phyloP scores from a whole-genome alignment of 192 early-diverging fungal genomes.

The Entrophospora sp. region DNA sequence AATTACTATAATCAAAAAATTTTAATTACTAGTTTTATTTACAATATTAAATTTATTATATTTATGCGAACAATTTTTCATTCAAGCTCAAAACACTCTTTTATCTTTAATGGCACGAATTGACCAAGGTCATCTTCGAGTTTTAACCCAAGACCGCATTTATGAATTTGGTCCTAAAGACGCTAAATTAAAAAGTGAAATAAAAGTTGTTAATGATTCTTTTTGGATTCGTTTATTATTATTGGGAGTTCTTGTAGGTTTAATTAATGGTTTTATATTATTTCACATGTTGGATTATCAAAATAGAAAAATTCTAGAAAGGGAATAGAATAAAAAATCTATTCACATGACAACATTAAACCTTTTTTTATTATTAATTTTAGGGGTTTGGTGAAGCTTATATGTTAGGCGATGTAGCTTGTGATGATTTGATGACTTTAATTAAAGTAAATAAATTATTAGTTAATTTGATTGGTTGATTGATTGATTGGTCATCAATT shows the following conservation, averaged over 20 bases:
- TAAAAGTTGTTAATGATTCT: slow-evolving; percentile 43
- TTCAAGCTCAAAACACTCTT: slow-evolving; percentile 22
- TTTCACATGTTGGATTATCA: too few species aligned
- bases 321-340: too few species aligned
- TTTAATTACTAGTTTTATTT: too few species aligned
- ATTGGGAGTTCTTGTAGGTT: slow-evolving; percentile 36
- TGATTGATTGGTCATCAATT: too few species aligned
- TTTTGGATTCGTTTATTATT: slow-evolving; percentile 59
- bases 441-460: slow-evolving; percentile 28
- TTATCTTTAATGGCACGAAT: slow-evolving; percentile 26
- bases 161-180: slow-evolving; percentile 36
- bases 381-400: slow-evolving; percentile 66
- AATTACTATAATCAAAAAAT: background rate
- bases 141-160: slow-evolving; percentile 26
- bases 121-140: slow-evolving; percentile 29
- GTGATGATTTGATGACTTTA: slow-evolving; percentile 45
- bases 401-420: slow-evolving; percentile 55
- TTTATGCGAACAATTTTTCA: background rate
- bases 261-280: too few species aligned
- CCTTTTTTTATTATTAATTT: background rate
- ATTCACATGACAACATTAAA: slow-evolving; percentile 1
- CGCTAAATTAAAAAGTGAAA: slow-evolving; percentile 25
- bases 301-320: too few species aligned
- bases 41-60: background rate
- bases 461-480: background rate